phyloP scores from a whole-genome alignment of 495 filamentous ascomycete species.

The Aspergillus egyptiacus region DNA sequence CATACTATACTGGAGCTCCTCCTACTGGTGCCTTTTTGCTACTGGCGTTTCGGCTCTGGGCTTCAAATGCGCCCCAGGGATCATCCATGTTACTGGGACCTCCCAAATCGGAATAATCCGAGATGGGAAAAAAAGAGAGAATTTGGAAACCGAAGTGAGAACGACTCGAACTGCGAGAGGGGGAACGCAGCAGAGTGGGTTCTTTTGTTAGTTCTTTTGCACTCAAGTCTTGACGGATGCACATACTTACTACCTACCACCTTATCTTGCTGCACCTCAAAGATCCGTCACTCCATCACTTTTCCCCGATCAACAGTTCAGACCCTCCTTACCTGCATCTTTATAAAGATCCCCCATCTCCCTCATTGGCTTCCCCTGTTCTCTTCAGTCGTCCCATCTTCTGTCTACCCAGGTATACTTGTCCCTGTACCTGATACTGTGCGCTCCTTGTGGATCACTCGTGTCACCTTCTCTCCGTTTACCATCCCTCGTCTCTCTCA shows the following conservation, averaged over 20 bases:
- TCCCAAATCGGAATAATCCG: constrained; percentile 17
- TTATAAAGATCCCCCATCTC: constrained; percentile 20
- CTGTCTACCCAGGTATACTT: not conserved
- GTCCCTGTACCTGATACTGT: not conserved
- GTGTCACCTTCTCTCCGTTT: constrained; percentile 18
- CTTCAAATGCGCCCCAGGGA: constrained; percentile 27
- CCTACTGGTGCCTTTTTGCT: constrained; percentile 16
- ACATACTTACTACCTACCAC: not conserved
- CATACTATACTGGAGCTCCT: too few species aligned
- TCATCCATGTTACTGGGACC: constrained; percentile 30
- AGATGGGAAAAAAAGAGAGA: too few species aligned
- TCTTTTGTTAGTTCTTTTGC: constrained; percentile 13
- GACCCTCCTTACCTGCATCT: constrained; percentile 5
- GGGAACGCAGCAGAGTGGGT: constrained; percentile 1
- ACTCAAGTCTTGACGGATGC: constrained; percentile 20
- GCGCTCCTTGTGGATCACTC: not conserved
- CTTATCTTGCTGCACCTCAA: constrained; percentile 9
- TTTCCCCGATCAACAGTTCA: constrained; percentile 11
- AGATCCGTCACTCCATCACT: constrained; percentile 7
- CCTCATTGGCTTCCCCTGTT: constrained; percentile 14
- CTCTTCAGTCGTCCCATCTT: constrained; percentile 3
- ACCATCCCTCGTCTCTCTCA: not conserved
- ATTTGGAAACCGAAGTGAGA: too few species aligned
- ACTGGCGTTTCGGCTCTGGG: constrained; percentile 26
- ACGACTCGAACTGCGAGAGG: not conserved